Conservation (phyloP, 768 basidiomycete species). For the Podaxis sp. region DNA sequence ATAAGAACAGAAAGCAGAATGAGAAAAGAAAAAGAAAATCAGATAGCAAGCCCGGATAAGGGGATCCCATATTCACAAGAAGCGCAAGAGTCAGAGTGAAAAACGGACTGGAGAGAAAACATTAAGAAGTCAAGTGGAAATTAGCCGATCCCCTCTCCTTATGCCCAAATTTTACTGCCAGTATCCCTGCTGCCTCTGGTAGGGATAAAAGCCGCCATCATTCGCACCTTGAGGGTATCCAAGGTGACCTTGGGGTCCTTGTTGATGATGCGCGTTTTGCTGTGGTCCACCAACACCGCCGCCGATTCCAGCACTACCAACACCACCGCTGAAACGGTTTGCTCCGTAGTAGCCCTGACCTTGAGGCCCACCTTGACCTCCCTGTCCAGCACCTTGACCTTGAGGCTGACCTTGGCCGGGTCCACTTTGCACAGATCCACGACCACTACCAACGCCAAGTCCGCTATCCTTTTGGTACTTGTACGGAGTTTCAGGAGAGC, state of each 20-base stretch:
- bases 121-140: not conserved
- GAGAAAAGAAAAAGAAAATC: not conserved
- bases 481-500: constrained; percentile 70
- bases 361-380: constrained; percentile 45
- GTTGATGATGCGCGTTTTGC: constrained; percentile 37
- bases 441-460: constrained; percentile 40
- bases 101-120: not conserved
- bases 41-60: constrained; percentile 3
- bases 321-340: constrained; percentile 38
- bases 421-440: constrained; percentile 36
- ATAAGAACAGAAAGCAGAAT: not conserved
- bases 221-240: constrained; percentile 62
- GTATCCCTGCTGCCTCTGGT: constrained; percentile 62
- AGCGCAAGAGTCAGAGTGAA: not conserved
- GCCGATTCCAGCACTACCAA: constrained; percentile 30
- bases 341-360: constrained; percentile 47
- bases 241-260: constrained; percentile 50
- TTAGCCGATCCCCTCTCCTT: not conserved
- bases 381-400: constrained; percentile 42
- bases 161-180: constrained; percentile 43
- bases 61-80: constrained; percentile 3
- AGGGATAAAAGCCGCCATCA: constrained; percentile 68
- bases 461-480: constrained; percentile 70
- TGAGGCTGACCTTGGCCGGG: constrained; percentile 55
- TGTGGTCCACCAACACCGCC: constrained; percentile 37